A percentile compares a stretch with the other conserved stretches of the same genome.
These are phyloP conservation scores for Hypholoma fasciculare DNA, from an alignment of 768 basidiomycete species.

Conservation along the genomic window DNA sequence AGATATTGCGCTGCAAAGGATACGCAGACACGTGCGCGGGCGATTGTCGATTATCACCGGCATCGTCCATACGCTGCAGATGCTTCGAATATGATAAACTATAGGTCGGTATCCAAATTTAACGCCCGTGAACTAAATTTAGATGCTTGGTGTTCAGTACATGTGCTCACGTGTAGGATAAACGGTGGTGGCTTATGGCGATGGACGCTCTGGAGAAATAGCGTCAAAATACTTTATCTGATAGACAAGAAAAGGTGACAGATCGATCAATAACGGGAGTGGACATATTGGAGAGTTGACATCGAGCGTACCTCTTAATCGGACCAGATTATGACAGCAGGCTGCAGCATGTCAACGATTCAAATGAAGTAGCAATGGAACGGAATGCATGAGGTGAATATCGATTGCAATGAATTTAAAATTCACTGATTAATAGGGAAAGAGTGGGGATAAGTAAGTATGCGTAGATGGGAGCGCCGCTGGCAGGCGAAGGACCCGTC, in stretches of 20 bases:
- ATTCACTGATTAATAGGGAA: too few species aligned
- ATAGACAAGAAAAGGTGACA: too few species aligned
- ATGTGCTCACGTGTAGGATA: neutral
- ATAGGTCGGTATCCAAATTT: constrained; percentile 1
- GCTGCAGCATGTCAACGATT: neutral
- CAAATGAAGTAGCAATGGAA: neutral
- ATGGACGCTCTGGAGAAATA: neutral
- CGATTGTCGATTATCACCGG: too few species aligned
- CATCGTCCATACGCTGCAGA: neutral
- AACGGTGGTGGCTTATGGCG: neutral
- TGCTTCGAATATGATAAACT: constrained; percentile 2
- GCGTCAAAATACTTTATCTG: neutral
- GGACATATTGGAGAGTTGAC: neutral
- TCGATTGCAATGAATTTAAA: too few species aligned
- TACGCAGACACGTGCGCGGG: neutral
- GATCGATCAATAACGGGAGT: neutral
- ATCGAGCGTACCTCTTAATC: neutral
- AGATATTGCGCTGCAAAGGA: neutral
- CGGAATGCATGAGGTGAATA: neutral
- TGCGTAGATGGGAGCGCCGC: too few species aligned
- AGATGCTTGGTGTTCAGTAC: neutral
- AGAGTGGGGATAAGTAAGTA: too few species aligned
- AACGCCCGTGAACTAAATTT: neutral
- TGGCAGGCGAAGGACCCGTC: neutral
- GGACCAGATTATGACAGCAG: too few species aligned